Percentiles rank a stretch among this genome's conserved stretches.
Conservation (phyloP, 2,329 filamentous ascomycete genomes). For the Colletotrichum orbiculare region DNA sequence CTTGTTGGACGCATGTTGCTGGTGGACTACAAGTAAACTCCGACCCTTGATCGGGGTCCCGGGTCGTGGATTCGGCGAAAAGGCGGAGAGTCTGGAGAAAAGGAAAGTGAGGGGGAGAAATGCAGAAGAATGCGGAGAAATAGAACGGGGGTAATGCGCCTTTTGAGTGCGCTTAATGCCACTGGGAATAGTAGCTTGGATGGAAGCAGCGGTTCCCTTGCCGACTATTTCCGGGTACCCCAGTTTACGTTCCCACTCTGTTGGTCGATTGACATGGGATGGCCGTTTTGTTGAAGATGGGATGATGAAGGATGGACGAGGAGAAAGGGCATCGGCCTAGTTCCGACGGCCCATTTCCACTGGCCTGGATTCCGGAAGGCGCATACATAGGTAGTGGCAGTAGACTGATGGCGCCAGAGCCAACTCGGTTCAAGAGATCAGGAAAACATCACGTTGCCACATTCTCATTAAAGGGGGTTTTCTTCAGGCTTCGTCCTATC, state of each 20-base stretch:
- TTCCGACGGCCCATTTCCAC: background rate
- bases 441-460: too few relatives aligned
- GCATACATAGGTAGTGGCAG: background rate
- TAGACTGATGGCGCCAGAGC: background rate
- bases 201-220: background rate
- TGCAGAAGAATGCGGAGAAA: conserved; percentile 35
- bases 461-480: background rate
- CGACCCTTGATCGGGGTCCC: conserved; percentile 17
- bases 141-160: conserved; percentile 1
- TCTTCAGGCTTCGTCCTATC: background rate
- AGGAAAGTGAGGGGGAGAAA: conserved; percentile 27
- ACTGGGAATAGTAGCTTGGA: too few relatives aligned
- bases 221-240: conserved; percentile 25
- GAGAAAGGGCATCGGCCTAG: background rate
- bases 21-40: conserved; percentile 15
- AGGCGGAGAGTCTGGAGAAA: conserved; percentile 8
- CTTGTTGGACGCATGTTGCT: conserved; percentile 27
- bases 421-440: too few relatives aligned
- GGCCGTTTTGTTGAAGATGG: conserved; percentile 2
- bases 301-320: conserved; percentile 2
- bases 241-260: conserved; percentile 3
- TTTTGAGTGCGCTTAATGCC: background rate
- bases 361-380: too few relatives aligned
- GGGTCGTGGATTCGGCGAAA: conserved; percentile 20
- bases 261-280: conserved; percentile 23